Evolutionary conservation across 2,329 filamentous ascomycete genomes (phyloP).

Genomic region (Fusarium nelsonii): DNA sequence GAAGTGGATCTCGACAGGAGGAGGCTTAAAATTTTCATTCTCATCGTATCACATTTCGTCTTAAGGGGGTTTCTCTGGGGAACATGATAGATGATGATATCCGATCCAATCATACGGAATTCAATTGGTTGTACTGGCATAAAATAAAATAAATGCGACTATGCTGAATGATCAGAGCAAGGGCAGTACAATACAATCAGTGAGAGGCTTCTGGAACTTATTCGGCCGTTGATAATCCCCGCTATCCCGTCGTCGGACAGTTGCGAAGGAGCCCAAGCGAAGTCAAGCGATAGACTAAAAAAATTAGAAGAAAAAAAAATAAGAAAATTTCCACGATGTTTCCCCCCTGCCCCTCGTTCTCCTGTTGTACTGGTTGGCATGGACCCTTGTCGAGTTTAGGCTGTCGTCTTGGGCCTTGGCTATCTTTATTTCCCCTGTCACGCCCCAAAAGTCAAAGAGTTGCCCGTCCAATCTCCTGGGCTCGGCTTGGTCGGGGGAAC

Average conservation of each 20-base stretch:
- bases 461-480: constrained; percentile 38
- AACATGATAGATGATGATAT: constrained; percentile 4
- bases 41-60: not conserved
- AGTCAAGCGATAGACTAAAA: constrained; percentile 4
- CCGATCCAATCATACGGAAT: constrained; percentile 11
- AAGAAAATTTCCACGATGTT: constrained; percentile 33
- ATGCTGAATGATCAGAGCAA: constrained; percentile 20
- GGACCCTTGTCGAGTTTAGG: constrained; percentile 24
- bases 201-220: constrained; percentile 41
- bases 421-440: constrained; percentile 16
- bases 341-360: constrained; percentile 30
- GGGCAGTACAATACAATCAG: constrained; percentile 3
- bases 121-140: constrained; percentile 8
- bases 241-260: constrained; percentile 29
- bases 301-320: constrained; percentile 8
- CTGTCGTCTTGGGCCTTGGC: constrained; percentile 8
- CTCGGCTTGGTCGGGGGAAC: constrained; percentile 42
- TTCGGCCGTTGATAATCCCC: constrained; percentile 24
- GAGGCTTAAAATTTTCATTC: constrained; percentile 35
- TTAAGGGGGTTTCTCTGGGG: constrained; percentile 11
- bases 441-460: constrained; percentile 31
- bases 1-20: constrained; percentile 21
- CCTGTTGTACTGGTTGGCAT: constrained; percentile 3
- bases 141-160: not conserved
- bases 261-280: constrained; percentile 22